phyloP scores from a whole-genome alignment of 495 filamentous ascomycete genomes.

The Pyrenula aspistea region DNA sequence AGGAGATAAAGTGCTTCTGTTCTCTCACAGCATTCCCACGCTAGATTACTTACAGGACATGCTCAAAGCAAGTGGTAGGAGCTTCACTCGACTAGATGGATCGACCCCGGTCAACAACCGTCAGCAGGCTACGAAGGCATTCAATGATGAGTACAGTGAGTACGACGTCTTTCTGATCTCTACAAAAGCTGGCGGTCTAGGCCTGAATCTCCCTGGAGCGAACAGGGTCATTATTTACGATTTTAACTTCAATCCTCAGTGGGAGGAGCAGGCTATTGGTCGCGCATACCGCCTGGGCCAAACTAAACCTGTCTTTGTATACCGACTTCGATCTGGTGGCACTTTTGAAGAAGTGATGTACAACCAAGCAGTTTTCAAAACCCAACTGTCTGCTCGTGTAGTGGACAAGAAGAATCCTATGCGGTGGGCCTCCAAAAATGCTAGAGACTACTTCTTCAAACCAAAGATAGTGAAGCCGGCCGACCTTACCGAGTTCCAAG shows the following conservation, averaged over 20 bases:
- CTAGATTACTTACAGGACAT: constrained; percentile 54
- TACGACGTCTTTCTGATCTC: constrained; percentile 64
- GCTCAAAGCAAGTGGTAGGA: constrained; percentile 28
- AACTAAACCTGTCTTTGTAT: constrained; percentile 71
- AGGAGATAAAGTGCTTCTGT: constrained; percentile 63
- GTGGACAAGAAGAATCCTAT: constrained; percentile 72
- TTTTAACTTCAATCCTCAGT: constrained; percentile 64
- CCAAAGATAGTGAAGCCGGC: constrained; percentile 39
- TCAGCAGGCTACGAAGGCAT: constrained; percentile 48
- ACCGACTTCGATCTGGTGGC: constrained; percentile 68
- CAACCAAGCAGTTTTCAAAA: constrained; percentile 68
- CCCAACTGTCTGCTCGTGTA: constrained; percentile 61
- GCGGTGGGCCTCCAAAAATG: constrained; percentile 37
- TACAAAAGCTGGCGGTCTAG: constrained; percentile 68
- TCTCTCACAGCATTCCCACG: constrained; percentile 60
- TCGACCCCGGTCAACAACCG: constrained; percentile 35
- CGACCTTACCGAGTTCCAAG: constrained; percentile 37
- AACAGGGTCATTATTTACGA: constrained; percentile 88
- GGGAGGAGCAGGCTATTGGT: constrained; percentile 83
- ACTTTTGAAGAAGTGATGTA: constrained; percentile 66
- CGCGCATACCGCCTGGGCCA: constrained; percentile 84
- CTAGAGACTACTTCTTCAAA: constrained; percentile 41
- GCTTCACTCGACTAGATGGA: constrained; percentile 56
- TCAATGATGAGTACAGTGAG: constrained; percentile 39
- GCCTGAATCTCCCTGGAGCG: constrained; percentile 72